A percentile compares a stretch with the other conserved stretches of the same genome.
phyloP scores from a whole-genome alignment of 345 rosid genomes.

The Ricinus communis region DNA sequence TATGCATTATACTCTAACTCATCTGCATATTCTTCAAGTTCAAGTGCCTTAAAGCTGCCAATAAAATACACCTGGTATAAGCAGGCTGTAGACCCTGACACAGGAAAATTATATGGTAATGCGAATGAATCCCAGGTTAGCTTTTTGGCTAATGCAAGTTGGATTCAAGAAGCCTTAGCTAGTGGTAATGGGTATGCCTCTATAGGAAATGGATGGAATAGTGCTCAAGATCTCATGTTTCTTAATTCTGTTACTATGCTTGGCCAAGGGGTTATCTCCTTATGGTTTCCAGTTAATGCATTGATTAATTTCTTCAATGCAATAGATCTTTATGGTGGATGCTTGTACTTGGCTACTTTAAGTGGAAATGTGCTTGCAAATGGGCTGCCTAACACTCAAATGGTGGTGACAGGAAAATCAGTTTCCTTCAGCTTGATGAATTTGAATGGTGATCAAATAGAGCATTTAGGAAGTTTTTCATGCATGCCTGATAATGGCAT shows the following conservation, averaged over 20 bases:
- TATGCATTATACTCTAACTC: slow-evolving; percentile 34
- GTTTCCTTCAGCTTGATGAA: background rate
- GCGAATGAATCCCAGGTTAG: slow-evolving; percentile 17
- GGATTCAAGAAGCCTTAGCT: slow-evolving; percentile 40
- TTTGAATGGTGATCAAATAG: background rate
- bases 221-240: slow-evolving; percentile 25
- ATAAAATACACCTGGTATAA: slow-evolving; percentile 33
- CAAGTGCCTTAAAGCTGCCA: background rate
- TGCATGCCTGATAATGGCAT: slow-evolving; percentile 20
- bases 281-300: slow-evolving; percentile 37
- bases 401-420: slow-evolving; percentile 5
- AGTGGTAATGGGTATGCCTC: slow-evolving; percentile 35
- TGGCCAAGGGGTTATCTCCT: slow-evolving; percentile 33
- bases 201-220: slow-evolving; percentile 32
- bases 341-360: slow-evolving; percentile 39
- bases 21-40: slow-evolving; percentile 18
- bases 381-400: slow-evolving; percentile 9
- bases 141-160: slow-evolving; percentile 18
- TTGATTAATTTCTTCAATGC: slow-evolving; percentile 19
- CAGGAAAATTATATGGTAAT: slow-evolving; percentile 40
- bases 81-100: slow-evolving; percentile 34
- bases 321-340: slow-evolving; percentile 36
- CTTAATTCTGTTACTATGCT: slow-evolving; percentile 26
- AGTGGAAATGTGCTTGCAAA: slow-evolving; percentile 29
- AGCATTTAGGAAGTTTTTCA: slow-evolving; percentile 9